Base-by-base conservation (phyloP, 2,329 filamentous ascomycete species). In the Penicillium corylophilum region DNA sequence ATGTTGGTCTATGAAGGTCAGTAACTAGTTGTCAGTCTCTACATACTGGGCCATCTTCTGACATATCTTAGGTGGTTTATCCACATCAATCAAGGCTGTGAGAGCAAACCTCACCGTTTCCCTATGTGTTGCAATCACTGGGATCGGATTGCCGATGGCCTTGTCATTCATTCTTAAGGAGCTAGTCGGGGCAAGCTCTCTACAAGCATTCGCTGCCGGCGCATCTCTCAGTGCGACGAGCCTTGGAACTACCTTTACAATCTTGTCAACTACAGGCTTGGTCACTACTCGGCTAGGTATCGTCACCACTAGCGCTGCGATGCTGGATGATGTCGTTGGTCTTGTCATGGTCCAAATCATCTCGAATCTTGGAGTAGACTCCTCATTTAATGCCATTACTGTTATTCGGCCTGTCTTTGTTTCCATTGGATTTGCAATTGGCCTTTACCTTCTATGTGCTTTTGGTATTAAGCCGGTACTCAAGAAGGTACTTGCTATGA, bases 321-420 rank as follows among this genome's bases (percentile, higher is more conserved):
- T 59, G 51, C 41, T 59, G 13, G 53, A 53, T 56, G 50, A 64
- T 44, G 61, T 64, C 36, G 63, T 66, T 2, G 88, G 88, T 0
- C 73, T 93, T 5, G 82, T 92, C 10, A 88, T 92, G 82, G 85
- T 90, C 0, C 83, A 89, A 58, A 80, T 93, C 41, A 86, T 94
- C 20, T 82, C 86, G 0, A 85, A 84, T 42, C 74, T 93, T 0
- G 79, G 86, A 69, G 48, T 66, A 40, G 47, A 54, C 3, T 46
- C 56, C 8, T 61, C 61, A 2, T 69, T 79, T 53, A 69, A 56
- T 35, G 65, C 70, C 2, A 56, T 71, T 5, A 78, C 73, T 2
- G 68, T 83, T 13, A 64, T 79, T 15, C 69, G 82, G 29, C 80
- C 81, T 0, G 65, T 84, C 2, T 69, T 78, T 24, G 80, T 80